Percentiles rank a stretch among this genome's conserved stretches.
These are phyloP conservation scores for Cystoisospora suis DNA, from an alignment of 169 alveolate species.

Conservation along the genomic window DNA sequence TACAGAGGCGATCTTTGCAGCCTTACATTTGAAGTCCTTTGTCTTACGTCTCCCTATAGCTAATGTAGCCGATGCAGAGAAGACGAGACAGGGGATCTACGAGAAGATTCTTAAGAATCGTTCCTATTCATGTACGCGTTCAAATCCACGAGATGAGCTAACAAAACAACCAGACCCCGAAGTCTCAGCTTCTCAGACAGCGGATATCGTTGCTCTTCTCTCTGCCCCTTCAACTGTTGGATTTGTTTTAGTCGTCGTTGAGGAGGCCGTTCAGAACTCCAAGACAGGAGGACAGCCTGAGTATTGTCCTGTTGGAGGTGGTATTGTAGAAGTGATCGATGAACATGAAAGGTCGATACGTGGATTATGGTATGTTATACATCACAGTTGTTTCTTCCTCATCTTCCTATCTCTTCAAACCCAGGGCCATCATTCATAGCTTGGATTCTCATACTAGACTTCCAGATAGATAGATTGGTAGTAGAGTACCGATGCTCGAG, in stretches of 20 bases:
- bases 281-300: background rate
- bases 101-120: constrained; percentile 51
- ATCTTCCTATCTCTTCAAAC: too few species aligned
- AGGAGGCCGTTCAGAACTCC: background rate
- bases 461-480: too few species aligned
- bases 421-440: too few species aligned
- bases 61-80: constrained; percentile 28
- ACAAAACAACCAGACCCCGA: constrained; percentile 32
- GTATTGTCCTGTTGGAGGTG: constrained; percentile 61
- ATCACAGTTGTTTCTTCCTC: background rate
- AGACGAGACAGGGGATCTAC: constrained; percentile 43
- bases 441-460: too few species aligned
- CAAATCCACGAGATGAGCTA: constrained; percentile 15
- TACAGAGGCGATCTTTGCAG: constrained; percentile 10
- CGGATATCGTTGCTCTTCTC: constrained; percentile 15
- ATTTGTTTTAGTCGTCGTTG: constrained; percentile 56
- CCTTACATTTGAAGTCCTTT: background rate
- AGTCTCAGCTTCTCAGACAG: constrained; percentile 18
- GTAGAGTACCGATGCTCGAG: too few species aligned
- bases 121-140: constrained; percentile 35
- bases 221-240: constrained; percentile 14
- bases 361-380: background rate
- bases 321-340: constrained; percentile 38
- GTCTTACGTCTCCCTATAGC: constrained; percentile 23
- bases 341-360: background rate